phyloP scores from a whole-genome alignment of 495 filamentous ascomycete genomes.

The Jackrogersella multiformis region DNA sequence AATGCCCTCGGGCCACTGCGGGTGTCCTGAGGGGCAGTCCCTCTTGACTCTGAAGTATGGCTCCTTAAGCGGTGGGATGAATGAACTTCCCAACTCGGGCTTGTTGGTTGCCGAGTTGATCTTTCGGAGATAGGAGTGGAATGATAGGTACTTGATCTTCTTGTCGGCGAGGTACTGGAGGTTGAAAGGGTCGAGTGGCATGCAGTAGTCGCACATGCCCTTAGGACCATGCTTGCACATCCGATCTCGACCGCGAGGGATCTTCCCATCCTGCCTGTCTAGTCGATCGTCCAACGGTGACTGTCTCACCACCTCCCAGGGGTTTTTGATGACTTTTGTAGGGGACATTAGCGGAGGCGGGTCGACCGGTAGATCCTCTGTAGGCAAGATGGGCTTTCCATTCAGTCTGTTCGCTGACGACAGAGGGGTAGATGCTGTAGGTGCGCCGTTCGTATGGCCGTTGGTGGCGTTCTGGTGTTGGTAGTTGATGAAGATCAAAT shows the following conservation, averaged over 20 bases:
- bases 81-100: constrained; percentile 87
- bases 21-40: constrained; percentile 92
- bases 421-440: constrained; percentile 48
- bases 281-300: constrained; percentile 84
- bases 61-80: constrained; percentile 94
- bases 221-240: constrained; percentile 97
- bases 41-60: constrained; percentile 89
- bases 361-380: constrained; percentile 71
- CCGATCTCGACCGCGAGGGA: constrained; percentile 78
- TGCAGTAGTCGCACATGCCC: constrained; percentile 99
- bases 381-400: constrained; percentile 76
- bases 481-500: constrained; percentile 88
- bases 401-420: constrained; percentile 72
- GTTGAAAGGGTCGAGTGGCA: constrained; percentile 96
- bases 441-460: constrained; percentile 50
- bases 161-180: constrained; percentile 85
- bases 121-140: constrained; percentile 93
- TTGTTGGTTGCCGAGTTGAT: constrained; percentile 97
- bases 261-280: constrained; percentile 94
- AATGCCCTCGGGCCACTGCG: constrained; percentile 95
- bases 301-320: constrained; percentile 92
- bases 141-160: constrained; percentile 98
- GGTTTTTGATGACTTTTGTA: constrained; percentile 77
- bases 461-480: constrained; percentile 53
- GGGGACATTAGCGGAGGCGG: constrained; percentile 66